These are phyloP conservation scores for Eucalyptus polybractea DNA, from an alignment of 345 rosid genomes.

Conservation along the genomic window DNA sequence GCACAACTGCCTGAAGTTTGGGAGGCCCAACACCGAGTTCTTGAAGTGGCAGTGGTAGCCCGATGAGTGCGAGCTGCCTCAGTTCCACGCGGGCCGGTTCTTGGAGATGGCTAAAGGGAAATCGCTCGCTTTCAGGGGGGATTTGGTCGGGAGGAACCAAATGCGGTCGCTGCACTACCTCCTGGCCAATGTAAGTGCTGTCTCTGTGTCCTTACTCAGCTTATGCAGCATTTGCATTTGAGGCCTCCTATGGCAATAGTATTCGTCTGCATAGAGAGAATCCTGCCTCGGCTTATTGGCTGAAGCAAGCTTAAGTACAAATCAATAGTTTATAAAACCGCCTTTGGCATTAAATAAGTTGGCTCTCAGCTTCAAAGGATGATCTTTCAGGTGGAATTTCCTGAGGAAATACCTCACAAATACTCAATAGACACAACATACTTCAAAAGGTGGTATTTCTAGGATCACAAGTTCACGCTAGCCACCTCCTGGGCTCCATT, in stretches of 20 bases:
- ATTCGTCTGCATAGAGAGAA: neutral
- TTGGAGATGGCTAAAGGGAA: constrained; percentile 2
- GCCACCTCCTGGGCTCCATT: no score
- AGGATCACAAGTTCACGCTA: no score
- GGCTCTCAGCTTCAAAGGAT: neutral
- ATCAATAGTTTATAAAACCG: neutral
- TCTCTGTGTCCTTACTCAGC: neutral
- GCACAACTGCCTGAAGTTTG: constrained; percentile 39
- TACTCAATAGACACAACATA: neutral
- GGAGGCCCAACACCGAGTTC: constrained; percentile 29
- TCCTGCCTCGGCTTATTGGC: neutral
- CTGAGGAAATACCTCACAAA: constrained; percentile 6
- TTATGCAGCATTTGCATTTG: neutral
- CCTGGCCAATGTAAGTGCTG: constrained; percentile 12
- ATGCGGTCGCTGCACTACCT: constrained; percentile 33
- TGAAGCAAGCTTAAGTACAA: neutral
- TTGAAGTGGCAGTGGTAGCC: constrained; percentile 50
- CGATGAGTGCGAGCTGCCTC: constrained; percentile 15
- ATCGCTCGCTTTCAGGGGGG: no score
- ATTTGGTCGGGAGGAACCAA: neutral
- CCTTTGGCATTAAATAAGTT: neutral
- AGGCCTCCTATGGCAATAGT: neutral
- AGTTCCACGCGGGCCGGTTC: constrained; percentile 12
- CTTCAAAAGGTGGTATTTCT: constrained; percentile 1
- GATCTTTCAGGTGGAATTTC: constrained; percentile 17